A percentile compares a stretch with the other conserved stretches of the same genome.
Conservation (phyloP, 2,329 filamentous ascomycete genomes). For the Aureobasidium sp. region DNA sequence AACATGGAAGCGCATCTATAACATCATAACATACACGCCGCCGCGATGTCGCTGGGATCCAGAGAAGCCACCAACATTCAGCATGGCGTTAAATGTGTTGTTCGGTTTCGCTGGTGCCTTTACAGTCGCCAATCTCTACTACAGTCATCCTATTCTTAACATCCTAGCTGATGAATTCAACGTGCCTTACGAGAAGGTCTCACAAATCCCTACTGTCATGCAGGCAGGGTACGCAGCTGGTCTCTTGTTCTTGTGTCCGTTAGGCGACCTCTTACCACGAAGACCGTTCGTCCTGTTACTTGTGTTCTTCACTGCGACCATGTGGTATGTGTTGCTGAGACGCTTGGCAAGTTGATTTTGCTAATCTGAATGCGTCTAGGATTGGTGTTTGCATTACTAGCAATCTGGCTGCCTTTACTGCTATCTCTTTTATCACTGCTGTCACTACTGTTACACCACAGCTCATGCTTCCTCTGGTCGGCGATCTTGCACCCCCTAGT, state of each 20-base stretch:
- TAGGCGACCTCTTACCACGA: slow-evolving; percentile 62
- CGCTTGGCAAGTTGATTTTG: slow-evolving; percentile 31
- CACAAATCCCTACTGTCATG: slow-evolving; percentile 64
- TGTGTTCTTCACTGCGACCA: slow-evolving; percentile 55
- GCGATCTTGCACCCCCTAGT: slow-evolving; percentile 65
- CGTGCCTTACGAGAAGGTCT: slow-evolving; percentile 61
- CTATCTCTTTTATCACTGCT: slow-evolving; percentile 65
- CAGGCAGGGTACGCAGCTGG: slow-evolving; percentile 74
- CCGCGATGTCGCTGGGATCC: slow-evolving; percentile 62
- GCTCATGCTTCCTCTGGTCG: slow-evolving; percentile 70
- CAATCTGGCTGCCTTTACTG: slow-evolving; percentile 57
- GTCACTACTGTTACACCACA: slow-evolving; percentile 72
- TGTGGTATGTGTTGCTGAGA: slow-evolving; percentile 40
- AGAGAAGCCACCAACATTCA: slow-evolving; percentile 59
- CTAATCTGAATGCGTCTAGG: slow-evolving; percentile 36
- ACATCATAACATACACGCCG: slow-evolving; percentile 52
- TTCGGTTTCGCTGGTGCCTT: slow-evolving; percentile 61
- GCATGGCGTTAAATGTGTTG: slow-evolving; percentile 59
- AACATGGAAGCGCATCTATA: slow-evolving; percentile 22
- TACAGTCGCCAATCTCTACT: slow-evolving; percentile 75
- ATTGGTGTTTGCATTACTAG: slow-evolving; percentile 64
- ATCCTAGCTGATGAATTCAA: slow-evolving; percentile 64
- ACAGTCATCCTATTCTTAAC: slow-evolving; percentile 73
- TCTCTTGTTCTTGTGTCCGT: slow-evolving; percentile 64
- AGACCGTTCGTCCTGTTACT: slow-evolving; percentile 63